Conservation (phyloP, 78 protist species). For the Dictyostelium citrinum region DNA sequence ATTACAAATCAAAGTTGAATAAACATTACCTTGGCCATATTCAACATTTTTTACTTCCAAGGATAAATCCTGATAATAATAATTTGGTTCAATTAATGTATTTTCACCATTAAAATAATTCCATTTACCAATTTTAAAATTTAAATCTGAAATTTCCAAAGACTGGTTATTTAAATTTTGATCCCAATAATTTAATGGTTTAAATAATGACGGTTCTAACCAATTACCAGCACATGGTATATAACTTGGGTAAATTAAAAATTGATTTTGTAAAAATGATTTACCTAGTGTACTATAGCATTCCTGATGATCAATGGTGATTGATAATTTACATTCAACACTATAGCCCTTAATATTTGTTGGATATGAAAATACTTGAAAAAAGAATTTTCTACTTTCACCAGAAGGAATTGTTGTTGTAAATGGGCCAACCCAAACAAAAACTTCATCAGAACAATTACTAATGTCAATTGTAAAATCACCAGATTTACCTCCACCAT, state of each 20-base stretch:
- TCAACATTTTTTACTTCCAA: neutral
- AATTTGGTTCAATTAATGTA: neutral
- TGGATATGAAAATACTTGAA: neutral
- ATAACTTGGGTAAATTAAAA: neutral
- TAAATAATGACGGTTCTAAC: slow-evolving; percentile 1
- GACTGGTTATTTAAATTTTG: neutral
- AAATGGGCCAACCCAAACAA: neutral
- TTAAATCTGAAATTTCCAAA: neutral
- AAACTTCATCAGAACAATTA: neutral
- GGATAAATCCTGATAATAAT: neutral
- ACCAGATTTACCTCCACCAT: neutral
- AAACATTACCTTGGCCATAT: neutral
- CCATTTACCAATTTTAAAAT: neutral
- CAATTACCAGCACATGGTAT: slow-evolving; percentile 3
- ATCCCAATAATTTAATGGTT: neutral
- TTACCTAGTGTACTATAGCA: neutral
- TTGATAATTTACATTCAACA: neutral
- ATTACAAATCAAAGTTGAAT: neutral
- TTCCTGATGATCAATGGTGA: neutral
- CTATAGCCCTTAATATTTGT: neutral
- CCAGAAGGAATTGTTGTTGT: neutral
- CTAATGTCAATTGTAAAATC: neutral
- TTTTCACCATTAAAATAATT: neutral
- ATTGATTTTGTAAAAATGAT: neutral
- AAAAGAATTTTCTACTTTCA: neutral